Evolutionary conservation across 169 alveolate species (phyloP).

Genomic region (Theileria orientalis): DNA sequence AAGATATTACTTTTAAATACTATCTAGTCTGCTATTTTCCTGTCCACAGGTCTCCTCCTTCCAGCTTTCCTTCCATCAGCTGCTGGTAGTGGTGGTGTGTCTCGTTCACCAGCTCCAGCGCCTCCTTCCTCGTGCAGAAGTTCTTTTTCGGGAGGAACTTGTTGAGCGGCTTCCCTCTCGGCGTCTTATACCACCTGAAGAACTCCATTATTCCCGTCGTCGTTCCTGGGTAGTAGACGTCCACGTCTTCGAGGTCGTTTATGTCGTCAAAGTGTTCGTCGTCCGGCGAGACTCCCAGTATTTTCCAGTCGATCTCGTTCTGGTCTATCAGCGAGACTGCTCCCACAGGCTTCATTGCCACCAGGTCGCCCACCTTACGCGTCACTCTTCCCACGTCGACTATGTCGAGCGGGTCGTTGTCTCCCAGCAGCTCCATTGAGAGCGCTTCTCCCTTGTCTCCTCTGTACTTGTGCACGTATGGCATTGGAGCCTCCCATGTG

Average conservation of each 20-base stretch:
- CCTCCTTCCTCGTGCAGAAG: slow-evolving; percentile 45
- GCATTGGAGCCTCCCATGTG: slow-evolving; percentile 90
- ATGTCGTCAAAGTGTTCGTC: slow-evolving; percentile 70
- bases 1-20: too few relatives aligned
- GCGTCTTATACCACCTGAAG: slow-evolving; percentile 67
- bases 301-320: slow-evolving; percentile 91
- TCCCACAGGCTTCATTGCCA: slow-evolving; percentile 84
- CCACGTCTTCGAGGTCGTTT: slow-evolving; percentile 71
- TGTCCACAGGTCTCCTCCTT: slow-evolving; percentile 30
- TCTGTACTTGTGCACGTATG: slow-evolving; percentile 44
- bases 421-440: slow-evolving; percentile 75
- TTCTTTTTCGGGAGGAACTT: slow-evolving; percentile 46
- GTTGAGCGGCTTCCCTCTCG: slow-evolving; percentile 63
- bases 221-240: slow-evolving; percentile 70
- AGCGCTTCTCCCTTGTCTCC: slow-evolving; percentile 5
- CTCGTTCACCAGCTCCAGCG: slow-evolving; percentile 38
- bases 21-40: slow-evolving; percentile 17
- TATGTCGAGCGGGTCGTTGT: slow-evolving; percentile 91
- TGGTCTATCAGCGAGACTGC: slow-evolving; percentile 87
- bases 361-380: slow-evolving; percentile 67
- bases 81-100: slow-evolving; percentile 47
- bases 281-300: slow-evolving; percentile 75
- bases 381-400: slow-evolving; percentile 78
- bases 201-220: slow-evolving; percentile 62
- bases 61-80: slow-evolving; percentile 32